Percentiles rank a stretch among this genome's conserved stretches.
Evolutionary conservation across 495 filamentous ascomycete genomes (phyloP).

Genomic region (Hypoxylon cercidicola): DNA sequence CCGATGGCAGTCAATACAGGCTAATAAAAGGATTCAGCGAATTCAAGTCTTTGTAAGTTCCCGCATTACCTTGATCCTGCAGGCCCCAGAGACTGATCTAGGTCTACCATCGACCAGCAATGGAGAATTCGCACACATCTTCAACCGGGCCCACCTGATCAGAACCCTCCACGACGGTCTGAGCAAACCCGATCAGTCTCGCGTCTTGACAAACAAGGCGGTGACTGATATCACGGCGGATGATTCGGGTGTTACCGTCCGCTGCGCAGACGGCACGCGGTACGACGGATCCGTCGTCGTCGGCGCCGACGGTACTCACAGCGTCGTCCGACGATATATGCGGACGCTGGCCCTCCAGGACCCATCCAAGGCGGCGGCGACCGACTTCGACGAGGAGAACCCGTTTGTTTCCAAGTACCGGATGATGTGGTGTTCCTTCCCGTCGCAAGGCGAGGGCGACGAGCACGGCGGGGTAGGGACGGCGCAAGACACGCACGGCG

Average conservation of each 20-base stretch:
- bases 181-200: conserved; percentile 42
- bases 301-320: conserved; percentile 62
- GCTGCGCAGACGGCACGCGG: conserved; percentile 48
- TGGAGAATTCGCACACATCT: conserved; percentile 12
- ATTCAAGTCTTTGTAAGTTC: conserved; percentile 6
- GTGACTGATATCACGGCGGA: conserved; percentile 46
- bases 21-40: too few species aligned
- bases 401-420: conserved; percentile 29
- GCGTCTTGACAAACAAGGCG: conserved; percentile 46
- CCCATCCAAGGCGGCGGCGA: conserved; percentile 6
- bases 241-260: conserved; percentile 34
- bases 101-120: conserved; percentile 9
- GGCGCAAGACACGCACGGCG: neutral
- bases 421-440: conserved; percentile 30
- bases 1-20: conserved; percentile 4
- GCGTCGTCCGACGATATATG: conserved; percentile 51
- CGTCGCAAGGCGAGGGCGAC: conserved; percentile 4
- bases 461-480: conserved; percentile 3
- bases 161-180: conserved; percentile 48
- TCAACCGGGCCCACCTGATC: conserved; percentile 40
- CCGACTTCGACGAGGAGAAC: conserved; percentile 26
- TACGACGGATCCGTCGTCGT: conserved; percentile 58
- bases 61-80: neutral
- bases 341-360: conserved; percentile 41
- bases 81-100: neutral